A percentile compares a stretch with the other conserved stretches of the same genome.
Evolutionary conservation across 495 filamentous ascomycete species (phyloP).

Genomic region (Penicillium parvum): DNA sequence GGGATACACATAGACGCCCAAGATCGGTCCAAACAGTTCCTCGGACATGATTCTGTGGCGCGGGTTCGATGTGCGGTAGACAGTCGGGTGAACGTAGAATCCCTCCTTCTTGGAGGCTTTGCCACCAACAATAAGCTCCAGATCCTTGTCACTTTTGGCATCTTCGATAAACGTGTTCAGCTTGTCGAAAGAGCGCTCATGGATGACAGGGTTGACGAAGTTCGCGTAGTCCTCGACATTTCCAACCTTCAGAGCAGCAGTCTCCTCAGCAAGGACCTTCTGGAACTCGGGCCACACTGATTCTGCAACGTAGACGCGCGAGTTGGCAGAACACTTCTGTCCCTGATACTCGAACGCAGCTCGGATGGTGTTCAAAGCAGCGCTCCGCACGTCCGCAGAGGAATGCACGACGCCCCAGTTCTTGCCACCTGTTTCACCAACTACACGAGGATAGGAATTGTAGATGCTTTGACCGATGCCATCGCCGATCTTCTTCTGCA

Average conservation of each 20-base stretch:
- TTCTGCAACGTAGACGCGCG: slow-evolving; percentile 66
- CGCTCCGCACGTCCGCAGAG: slow-evolving; percentile 69
- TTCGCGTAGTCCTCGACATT: slow-evolving; percentile 53
- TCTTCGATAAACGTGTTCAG: slow-evolving; percentile 57
- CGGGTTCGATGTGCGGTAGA: slow-evolving; percentile 59
- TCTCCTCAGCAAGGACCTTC: slow-evolving; percentile 42
- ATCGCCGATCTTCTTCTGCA: slow-evolving; percentile 67
- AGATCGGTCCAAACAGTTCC: slow-evolving; percentile 75
- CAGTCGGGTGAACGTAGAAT: slow-evolving; percentile 67
- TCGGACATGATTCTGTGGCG: slow-evolving; percentile 59
- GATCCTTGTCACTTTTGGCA: slow-evolving; percentile 56
- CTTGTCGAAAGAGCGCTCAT: slow-evolving; percentile 64
- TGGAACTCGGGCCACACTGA: slow-evolving; percentile 61
- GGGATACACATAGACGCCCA: slow-evolving; percentile 66
- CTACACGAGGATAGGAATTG: slow-evolving; percentile 68
- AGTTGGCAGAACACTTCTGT: slow-evolving; percentile 82
- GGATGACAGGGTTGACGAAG: slow-evolving; percentile 75
- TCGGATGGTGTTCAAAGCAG: slow-evolving; percentile 71
- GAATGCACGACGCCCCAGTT: slow-evolving; percentile 79
- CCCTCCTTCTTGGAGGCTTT: slow-evolving; percentile 60
- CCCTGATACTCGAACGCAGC: slow-evolving; percentile 86
- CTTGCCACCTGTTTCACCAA: slow-evolving; percentile 85
- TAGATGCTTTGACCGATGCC: slow-evolving; percentile 65
- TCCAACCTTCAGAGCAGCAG: slow-evolving; percentile 42
- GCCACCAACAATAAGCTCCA: slow-evolving; percentile 65